Evolutionary conservation across 352 stramenopile species (phyloP).

Genomic region (Globisporangium iwayamae): DNA sequence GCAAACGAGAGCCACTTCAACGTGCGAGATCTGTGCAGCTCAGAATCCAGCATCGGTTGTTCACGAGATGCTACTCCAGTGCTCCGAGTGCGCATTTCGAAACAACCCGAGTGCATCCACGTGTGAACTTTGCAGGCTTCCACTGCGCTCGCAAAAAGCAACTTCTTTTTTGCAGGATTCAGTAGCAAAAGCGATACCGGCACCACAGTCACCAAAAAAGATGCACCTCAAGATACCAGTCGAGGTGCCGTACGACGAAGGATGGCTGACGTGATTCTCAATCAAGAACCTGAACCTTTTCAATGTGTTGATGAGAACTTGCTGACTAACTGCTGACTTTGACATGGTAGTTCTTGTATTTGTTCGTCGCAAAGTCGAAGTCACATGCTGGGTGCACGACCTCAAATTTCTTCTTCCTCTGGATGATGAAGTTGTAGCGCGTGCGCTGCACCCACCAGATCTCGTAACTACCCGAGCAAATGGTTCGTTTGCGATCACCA

Average conservation of each 20-base stretch:
- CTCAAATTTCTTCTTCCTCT: slow-evolving; percentile 76
- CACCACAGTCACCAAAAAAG: slow-evolving; percentile 6
- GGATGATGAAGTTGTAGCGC: slow-evolving; percentile 75
- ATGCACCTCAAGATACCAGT: slow-evolving; percentile 14
- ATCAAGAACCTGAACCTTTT: background rate
- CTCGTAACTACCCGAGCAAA: slow-evolving; percentile 75
- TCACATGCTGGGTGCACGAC: slow-evolving; percentile 64
- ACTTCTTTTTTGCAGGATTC: background rate
- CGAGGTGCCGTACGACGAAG: slow-evolving; percentile 32
- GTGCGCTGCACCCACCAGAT: slow-evolving; percentile 88
- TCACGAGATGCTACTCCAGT: slow-evolving; percentile 53
- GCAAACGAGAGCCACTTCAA: slow-evolving; percentile 39
- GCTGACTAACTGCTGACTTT: slow-evolving; percentile 11
- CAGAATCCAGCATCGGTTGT: slow-evolving; percentile 58
- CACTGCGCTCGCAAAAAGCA: slow-evolving; percentile 16
- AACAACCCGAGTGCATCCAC: slow-evolving; percentile 40
- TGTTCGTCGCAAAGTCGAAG: slow-evolving; percentile 77
- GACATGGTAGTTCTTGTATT: slow-evolving; percentile 69
- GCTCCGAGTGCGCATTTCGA: slow-evolving; percentile 56
- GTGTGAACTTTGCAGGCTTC: slow-evolving; percentile 62
- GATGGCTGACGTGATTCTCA: slow-evolving; percentile 19
- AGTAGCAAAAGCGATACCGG: background rate
- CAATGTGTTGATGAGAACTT: background rate
- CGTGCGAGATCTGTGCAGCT: slow-evolving; percentile 74
- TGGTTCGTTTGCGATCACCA: slow-evolving; percentile 52